Evolutionary conservation across 257 asterid species (phyloP).

Genomic region (Solanum etuberosum): DNA sequence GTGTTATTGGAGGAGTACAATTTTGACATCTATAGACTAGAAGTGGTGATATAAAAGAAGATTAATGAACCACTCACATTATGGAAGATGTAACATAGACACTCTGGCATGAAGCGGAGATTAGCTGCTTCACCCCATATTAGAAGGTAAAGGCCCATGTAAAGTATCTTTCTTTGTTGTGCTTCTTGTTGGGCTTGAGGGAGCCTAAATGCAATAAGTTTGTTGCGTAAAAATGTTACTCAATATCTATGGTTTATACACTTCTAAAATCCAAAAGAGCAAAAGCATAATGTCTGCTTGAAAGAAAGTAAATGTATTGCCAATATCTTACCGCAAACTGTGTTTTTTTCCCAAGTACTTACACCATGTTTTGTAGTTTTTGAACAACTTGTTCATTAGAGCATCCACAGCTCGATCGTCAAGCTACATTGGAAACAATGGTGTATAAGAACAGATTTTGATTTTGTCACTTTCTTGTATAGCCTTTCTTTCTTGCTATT

Average conservation of each 20-base stretch:
- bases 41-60: neutral
- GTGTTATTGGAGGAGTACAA: neutral
- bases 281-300: neutral
- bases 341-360: constrained; percentile 89
- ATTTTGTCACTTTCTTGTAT: neutral
- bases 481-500: constrained; percentile 6
- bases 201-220: constrained; percentile 40
- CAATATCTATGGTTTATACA: neutral
- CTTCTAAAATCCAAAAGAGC: neutral
- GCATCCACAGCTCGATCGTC: constrained; percentile 95
- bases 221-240: neutral
- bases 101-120: constrained; percentile 94
- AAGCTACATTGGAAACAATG: constrained; percentile 39
- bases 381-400: constrained; percentile 84
- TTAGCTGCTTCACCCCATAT: constrained; percentile 99
- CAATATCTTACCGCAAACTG: constrained; percentile 69
- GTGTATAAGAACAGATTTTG: neutral
- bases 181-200: constrained; percentile 75
- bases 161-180: constrained; percentile 87
- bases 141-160: constrained; percentile 97
- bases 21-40: neutral
- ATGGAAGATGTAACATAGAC: constrained; percentile 95
- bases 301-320: neutral
- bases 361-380: constrained; percentile 98
- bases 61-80: constrained; percentile 50